Percentiles rank a stretch among this genome's conserved stretches.
Evolutionary conservation across 2,329 filamentous ascomycete species (phyloP).

Genomic region (Coleophoma cylindrospora): DNA sequence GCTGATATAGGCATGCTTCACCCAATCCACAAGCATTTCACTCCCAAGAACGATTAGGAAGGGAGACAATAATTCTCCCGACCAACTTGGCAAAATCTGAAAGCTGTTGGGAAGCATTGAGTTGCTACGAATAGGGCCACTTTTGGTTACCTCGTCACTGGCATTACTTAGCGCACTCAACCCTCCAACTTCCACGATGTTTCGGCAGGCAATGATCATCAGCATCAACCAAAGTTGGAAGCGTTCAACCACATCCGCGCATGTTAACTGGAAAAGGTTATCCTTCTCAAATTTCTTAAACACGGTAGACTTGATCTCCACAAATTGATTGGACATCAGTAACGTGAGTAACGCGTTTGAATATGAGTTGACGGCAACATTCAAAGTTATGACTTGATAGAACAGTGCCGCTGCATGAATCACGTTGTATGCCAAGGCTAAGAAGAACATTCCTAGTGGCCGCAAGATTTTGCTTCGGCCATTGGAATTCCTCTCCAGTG

Average conservation of each 20-base stretch:
- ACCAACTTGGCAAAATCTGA: conserved; percentile 80
- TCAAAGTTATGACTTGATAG: conserved; percentile 95
- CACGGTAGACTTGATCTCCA: conserved; percentile 96
- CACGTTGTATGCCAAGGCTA: conserved; percentile 84
- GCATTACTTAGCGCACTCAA: conserved; percentile 51
- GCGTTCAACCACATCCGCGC: conserved; percentile 91
- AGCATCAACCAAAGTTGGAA: conserved; percentile 99
- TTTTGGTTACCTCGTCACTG: conserved; percentile 42
- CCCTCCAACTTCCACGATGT: conserved; percentile 91
- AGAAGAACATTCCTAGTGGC: conserved; percentile 84
- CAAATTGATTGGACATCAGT: conserved; percentile 94
- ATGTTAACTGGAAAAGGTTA: conserved; percentile 93
- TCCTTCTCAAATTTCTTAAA: conserved; percentile 99
- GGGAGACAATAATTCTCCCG: conserved; percentile 83
- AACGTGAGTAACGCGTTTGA: conserved; percentile 92
- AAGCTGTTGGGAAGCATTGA: conserved; percentile 88
- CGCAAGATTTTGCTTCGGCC: conserved; percentile 88
- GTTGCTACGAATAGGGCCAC: conserved; percentile 57
- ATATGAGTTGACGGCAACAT: conserved; percentile 97
- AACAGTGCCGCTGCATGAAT: conserved; percentile 84
- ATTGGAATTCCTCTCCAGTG: conserved; percentile 78
- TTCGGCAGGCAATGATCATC: conserved; percentile 90
- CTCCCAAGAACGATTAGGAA: conserved; percentile 93
- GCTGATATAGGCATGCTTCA: conserved; percentile 96
- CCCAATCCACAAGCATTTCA: conserved; percentile 93